A percentile compares a stretch with the other conserved stretches of the same genome.
Evolutionary conservation across 208 protist species (phyloP).

Genomic region (Trypanosoma conorhini): DNA sequence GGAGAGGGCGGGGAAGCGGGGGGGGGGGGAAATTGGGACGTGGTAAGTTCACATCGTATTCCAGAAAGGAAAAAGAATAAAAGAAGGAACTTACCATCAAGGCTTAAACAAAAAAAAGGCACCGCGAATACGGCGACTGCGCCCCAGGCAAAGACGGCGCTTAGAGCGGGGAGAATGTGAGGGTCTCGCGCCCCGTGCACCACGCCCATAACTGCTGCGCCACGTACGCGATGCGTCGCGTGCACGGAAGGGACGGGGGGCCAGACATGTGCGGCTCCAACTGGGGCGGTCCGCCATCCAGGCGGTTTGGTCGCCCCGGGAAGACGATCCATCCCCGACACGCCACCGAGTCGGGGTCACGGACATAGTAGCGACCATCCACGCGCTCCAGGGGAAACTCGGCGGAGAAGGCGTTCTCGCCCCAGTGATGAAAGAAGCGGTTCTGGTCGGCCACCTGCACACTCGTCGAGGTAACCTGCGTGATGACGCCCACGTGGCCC

Average conservation of each 20-base stretch:
- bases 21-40: too few species aligned
- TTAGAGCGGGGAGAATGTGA: conserved; percentile 7
- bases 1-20: too few species aligned
- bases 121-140: neutral
- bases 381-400: conserved; percentile 47
- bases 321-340: conserved; percentile 65
- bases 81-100: neutral
- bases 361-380: conserved; percentile 58
- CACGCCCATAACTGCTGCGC: conserved; percentile 20
- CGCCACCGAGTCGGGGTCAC: conserved; percentile 50
- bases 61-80: neutral
- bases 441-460: conserved; percentile 83
- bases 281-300: conserved; percentile 1
- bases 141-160: neutral
- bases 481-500: conserved; percentile 86
- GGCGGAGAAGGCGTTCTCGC: conserved; percentile 42
- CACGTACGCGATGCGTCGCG: conserved; percentile 14
- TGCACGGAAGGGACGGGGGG: conserved; percentile 5
- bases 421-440: conserved; percentile 78
- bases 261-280: conserved; percentile 15
- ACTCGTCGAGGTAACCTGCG: conserved; percentile 38
- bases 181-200: conserved; percentile 6
- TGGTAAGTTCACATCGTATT: neutral
- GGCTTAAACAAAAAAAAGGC: conserved; percentile 24
- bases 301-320: conserved; percentile 22